These are phyloP conservation scores for Monosporascus ibericus DNA, from an alignment of 2,329 filamentous ascomycete species.

Conservation along the genomic window DNA sequence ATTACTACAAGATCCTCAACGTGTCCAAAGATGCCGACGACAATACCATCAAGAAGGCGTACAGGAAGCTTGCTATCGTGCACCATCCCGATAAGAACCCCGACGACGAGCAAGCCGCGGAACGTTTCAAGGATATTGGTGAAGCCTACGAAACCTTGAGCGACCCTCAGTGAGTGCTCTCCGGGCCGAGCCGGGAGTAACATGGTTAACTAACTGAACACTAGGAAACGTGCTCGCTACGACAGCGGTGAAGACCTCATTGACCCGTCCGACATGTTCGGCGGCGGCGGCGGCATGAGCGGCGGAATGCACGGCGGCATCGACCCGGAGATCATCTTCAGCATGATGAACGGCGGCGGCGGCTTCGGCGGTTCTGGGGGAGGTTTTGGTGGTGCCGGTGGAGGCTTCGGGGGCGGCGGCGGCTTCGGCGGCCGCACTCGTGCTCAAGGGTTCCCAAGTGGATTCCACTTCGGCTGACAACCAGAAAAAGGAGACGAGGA, in stretches of 20 bases:
- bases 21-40: slow-evolving; percentile 81
- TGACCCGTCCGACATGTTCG: slow-evolving; percentile 82
- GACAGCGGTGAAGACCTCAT: slow-evolving; percentile 89
- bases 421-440: slow-evolving; percentile 45
- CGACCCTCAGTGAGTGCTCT: slow-evolving; percentile 71
- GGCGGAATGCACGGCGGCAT: slow-evolving; percentile 54
- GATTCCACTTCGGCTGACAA: slow-evolving; percentile 54
- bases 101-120: slow-evolving; percentile 74
- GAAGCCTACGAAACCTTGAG: slow-evolving; percentile 96
- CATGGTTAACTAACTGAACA: slow-evolving; percentile 28
- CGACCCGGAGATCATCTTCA: slow-evolving; percentile 73
- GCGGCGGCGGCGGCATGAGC: slow-evolving; percentile 51
- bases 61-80: slow-evolving; percentile 87
- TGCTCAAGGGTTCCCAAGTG: slow-evolving; percentile 38
- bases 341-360: slow-evolving; percentile 70
- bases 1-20: slow-evolving; percentile 97
- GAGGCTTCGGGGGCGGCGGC: slow-evolving; percentile 42
- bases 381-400: slow-evolving; percentile 38
- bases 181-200: not conserved
- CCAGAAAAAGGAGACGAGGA: slow-evolving; percentile 29
- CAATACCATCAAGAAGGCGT: slow-evolving; percentile 89
- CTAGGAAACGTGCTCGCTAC: slow-evolving; percentile 79
- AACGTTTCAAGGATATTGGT: slow-evolving; percentile 94
- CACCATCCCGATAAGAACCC: slow-evolving; percentile 98
- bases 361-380: slow-evolving; percentile 48